Base-by-base conservation (phyloP, 2,329 filamentous ascomycete species). In the Fusarium gaditjirri region DNA sequence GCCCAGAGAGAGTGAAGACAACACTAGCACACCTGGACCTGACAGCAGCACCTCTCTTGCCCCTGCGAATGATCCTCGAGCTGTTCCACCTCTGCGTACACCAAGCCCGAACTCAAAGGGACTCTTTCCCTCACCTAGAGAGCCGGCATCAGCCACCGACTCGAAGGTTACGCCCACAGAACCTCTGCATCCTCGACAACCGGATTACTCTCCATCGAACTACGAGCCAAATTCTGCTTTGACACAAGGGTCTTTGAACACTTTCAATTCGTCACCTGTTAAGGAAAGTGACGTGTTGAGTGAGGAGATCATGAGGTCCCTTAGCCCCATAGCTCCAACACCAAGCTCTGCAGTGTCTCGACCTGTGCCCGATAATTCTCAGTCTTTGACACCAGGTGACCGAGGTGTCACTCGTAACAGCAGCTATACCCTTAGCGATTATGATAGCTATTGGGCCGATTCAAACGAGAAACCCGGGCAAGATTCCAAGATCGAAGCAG, bases 291-390 rank as follows among this genome's bases (percentile, higher is more conserved):
- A 95, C 72, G 85, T 88, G 61, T 79, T 95, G 50, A 87, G 90
- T 33, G 91, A 93, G 65, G 93, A 95, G 75, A 95, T 95, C 60
- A 89, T 94, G 58, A 89, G 88, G 64, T 92, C 90, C 44, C 83
- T 95, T 5, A 90, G 86, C 60, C 87, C 90, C 1, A 78, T 83
- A 17, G 81, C 81, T 19, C 64, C 65, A 35, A 72, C 81, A 12
- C 53, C 66, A 21, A 70, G 49, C 35, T 46, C 75, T 41, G 44
- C 65, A 10, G 61, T 76, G 3, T 39, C 61, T 29, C 61, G 65
- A 23, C 61, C 71, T 33, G 42, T 61, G 17, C 68, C 62, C 19
- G 71, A 73, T 13, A 71, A 68, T 25, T 49, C 67, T 11, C 65
- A 71, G 29, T 64, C 64, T 17, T 66, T 78, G 13, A 55, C 74